phyloP scores from a whole-genome alignment of 371 early-diverging fungal genomes.

The Mortierella sp. region DNA sequence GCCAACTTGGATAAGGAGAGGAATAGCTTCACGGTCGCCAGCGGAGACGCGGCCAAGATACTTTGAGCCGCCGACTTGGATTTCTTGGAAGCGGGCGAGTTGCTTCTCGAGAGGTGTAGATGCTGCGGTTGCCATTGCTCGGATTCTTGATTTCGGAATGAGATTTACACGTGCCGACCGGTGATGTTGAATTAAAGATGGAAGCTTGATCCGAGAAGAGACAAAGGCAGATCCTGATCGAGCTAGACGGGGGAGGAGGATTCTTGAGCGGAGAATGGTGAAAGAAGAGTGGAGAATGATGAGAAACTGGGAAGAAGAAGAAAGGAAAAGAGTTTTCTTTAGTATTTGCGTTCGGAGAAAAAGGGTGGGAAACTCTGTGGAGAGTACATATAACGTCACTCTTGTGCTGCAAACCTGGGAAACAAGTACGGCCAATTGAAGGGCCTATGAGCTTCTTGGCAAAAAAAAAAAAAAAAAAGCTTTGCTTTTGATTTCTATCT shows the following conservation, averaged over 20 bases:
- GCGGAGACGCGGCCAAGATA: constrained; percentile 59
- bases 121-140: constrained; percentile 4
- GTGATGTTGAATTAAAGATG: neutral
- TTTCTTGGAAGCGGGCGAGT: constrained; percentile 55
- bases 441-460: neutral
- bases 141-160: constrained; percentile 11
- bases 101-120: constrained; percentile 43
- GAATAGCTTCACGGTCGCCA: constrained; percentile 74
- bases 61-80: constrained; percentile 47
- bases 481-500: neutral
- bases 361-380: constrained; percentile 1
- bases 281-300: constrained; percentile 11
- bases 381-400: neutral
- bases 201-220: neutral
- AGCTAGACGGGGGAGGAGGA: neutral
- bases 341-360: neutral
- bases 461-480: neutral
- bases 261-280: constrained; percentile 21
- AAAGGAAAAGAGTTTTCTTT: neutral
- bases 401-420: too few relatives aligned
- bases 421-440: constrained; percentile 8
- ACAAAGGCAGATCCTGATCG: neutral
- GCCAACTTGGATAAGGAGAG: constrained; percentile 75
- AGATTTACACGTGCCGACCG: neutral
- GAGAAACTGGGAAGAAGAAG: neutral